A percentile compares a stretch with the other conserved stretches of the same genome.
Evolutionary conservation across 2,329 filamentous ascomycete species (phyloP).

Genomic region (Fusarium continuum): DNA sequence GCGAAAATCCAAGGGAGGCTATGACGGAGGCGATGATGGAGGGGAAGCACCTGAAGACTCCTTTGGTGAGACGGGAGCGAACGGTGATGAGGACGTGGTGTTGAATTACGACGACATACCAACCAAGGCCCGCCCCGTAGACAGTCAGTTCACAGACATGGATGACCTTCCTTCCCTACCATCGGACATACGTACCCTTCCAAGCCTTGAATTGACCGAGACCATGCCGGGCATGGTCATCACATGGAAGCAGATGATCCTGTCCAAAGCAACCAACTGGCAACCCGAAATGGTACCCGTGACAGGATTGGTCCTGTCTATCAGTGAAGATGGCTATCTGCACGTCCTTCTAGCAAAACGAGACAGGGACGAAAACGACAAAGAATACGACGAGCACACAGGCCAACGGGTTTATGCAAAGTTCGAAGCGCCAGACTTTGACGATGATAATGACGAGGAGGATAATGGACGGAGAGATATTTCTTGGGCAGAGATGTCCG

Average conservation of each 20-base stretch:
- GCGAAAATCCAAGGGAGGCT: conserved; percentile 45
- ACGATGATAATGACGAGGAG: conserved; percentile 66
- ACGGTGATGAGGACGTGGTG: conserved; percentile 43
- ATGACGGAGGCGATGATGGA: conserved; percentile 20
- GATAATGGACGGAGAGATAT: conserved; percentile 71
- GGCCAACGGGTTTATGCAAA: conserved; percentile 79
- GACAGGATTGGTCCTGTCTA: conserved; percentile 71
- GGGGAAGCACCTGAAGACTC: conserved; percentile 7
- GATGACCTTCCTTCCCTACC: conserved; percentile 73
- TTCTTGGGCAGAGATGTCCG: conserved; percentile 69
- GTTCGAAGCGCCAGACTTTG: conserved; percentile 76
- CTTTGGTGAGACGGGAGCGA: conserved; percentile 1
- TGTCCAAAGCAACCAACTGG: conserved; percentile 71
- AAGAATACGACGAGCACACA: conserved; percentile 69
- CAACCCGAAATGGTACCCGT: conserved; percentile 70
- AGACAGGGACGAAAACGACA: conserved; percentile 69
- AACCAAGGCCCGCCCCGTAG: conserved; percentile 46
- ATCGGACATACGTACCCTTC: conserved; percentile 62
- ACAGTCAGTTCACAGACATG: conserved; percentile 58
- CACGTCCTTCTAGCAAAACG: conserved; percentile 73
- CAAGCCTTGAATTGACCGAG: conserved; percentile 58
- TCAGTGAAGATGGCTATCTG: conserved; percentile 62
- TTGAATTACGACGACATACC: conserved; percentile 54
- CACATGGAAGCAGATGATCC: conserved; percentile 71
- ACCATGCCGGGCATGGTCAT: conserved; percentile 70